Base-by-base conservation (phyloP, 495 filamentous ascomycete species). In the Neurospora sp. region DNA sequence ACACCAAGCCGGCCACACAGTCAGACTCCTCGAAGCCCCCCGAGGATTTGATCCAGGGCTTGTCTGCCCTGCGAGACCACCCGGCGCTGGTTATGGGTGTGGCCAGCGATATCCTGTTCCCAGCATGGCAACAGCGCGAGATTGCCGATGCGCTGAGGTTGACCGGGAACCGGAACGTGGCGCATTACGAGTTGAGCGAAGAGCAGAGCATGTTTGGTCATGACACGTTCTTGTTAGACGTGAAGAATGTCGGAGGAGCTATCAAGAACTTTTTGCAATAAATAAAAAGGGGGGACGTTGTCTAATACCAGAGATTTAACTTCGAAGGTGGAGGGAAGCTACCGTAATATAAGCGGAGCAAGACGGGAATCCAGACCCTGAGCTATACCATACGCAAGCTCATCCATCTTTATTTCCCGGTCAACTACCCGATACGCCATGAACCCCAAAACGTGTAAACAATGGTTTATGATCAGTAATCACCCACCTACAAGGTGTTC, bases 71-170 rank as follows among this genome's bases (percentile, higher is more conserved):
- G 70, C 88, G 89, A 71, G 82, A 92, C 74, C 94, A 93, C 74
- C 90, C 92, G 0, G 90, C 92, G 4, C 84, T 99, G 48, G 92
- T 99, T 4, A 90, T 99, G 85, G 96, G 96, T 22, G 96, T 98
- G 11, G 93, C 93, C 2, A 97, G 93, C 77, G 96, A 99, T 79
- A 98, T 97, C 72, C 83, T 99, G 44, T 99, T 99, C 83, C 96
- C 96, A 2, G 93, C 96, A 2, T 99, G 96, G 95, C 96, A 99
- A 82, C 96, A 99, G 84, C 88, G 93, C 44, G 96, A 99, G 81
- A 90, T 98, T 74, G 96, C 96, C 3, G 89, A 93, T 77, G 91
- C 96, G 1, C 82, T 99, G 75, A 87, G 89, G 70, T 86, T 85
- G 39, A 86, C 86, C 0, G 96, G 96, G 3, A 98, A 97, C 76